Evolutionary conservation across 257 asterid species (phyloP).

Genomic region (Solanum boliviense): DNA sequence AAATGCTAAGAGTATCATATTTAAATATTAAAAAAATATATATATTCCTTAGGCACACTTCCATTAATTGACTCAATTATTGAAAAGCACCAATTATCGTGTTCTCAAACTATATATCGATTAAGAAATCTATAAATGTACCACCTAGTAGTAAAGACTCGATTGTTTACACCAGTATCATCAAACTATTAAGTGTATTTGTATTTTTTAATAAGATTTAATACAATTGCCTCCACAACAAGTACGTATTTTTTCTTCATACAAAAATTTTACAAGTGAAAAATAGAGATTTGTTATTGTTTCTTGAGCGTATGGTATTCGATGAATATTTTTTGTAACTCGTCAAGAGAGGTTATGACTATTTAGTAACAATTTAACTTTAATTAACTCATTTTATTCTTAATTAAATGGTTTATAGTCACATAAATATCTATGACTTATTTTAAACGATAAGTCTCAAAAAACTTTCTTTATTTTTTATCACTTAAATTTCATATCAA

Average conservation of each 20-base stretch:
- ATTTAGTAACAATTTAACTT: neutral
- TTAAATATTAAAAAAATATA: too few relatives aligned
- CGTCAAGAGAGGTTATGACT: neutral
- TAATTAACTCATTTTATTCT: too few relatives aligned
- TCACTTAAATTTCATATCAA: neutral
- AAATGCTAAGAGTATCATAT: neutral
- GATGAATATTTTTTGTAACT: neutral
- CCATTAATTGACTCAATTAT: neutral
- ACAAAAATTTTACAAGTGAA: neutral
- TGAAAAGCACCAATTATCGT: neutral
- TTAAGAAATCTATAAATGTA: neutral
- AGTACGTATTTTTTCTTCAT: neutral
- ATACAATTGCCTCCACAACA: neutral
- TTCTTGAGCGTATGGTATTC: neutral
- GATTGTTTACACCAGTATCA: neutral
- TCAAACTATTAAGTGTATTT: neutral
- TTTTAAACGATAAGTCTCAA: too few relatives aligned
- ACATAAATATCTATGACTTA: neutral
- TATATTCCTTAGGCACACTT: neutral
- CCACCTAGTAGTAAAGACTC: neutral
- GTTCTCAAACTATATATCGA: neutral
- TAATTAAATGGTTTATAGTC: too few relatives aligned
- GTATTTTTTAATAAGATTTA: neutral
- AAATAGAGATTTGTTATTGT: neutral
- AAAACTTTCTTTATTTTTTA: too few relatives aligned